A percentile compares a stretch with the other conserved stretches of the same genome.
These are phyloP conservation scores for Lasiodiplodia theobromae DNA, from an alignment of 2,329 filamentous ascomycete genomes.

Conservation along the genomic window DNA sequence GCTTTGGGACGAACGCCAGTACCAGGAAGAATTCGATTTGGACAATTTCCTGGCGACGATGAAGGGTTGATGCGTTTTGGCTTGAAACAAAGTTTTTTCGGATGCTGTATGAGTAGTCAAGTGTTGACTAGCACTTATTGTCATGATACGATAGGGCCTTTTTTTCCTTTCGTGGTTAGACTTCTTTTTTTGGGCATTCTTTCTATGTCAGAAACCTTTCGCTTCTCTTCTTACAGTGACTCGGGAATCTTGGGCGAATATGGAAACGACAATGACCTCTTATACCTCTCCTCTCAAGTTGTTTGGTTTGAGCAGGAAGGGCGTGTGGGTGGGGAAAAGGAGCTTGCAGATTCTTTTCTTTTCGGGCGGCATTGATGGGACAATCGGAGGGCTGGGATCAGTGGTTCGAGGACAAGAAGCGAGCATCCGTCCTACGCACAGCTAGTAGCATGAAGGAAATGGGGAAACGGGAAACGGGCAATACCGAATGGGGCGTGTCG, in stretches of 20 bases:
- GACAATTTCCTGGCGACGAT: constrained; percentile 96
- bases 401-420: neutral
- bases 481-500: neutral
- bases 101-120: constrained; percentile 8
- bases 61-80: constrained; percentile 58
- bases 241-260: neutral
- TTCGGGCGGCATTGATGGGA: neutral
- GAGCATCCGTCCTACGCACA: neutral
- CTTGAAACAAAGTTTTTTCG: neutral
- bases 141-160: constrained; percentile 2
- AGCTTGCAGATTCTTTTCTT: neutral
- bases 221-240: neutral
- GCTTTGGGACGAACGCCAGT: constrained; percentile 96
- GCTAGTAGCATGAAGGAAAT: neutral
- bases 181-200: neutral
- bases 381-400: neutral
- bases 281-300: neutral
- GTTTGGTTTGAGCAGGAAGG: neutral
- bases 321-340: neutral
- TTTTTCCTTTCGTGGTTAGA: neutral
- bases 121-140: neutral
- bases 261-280: neutral
- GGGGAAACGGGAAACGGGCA: neutral
- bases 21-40: constrained; percentile 96
- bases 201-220: neutral